Evolutionary conservation across 352 stramenopile genomes (phyloP), one percentile per base, ranked within the genome.

Genomic region (Phytophthora quininea): DNA sequence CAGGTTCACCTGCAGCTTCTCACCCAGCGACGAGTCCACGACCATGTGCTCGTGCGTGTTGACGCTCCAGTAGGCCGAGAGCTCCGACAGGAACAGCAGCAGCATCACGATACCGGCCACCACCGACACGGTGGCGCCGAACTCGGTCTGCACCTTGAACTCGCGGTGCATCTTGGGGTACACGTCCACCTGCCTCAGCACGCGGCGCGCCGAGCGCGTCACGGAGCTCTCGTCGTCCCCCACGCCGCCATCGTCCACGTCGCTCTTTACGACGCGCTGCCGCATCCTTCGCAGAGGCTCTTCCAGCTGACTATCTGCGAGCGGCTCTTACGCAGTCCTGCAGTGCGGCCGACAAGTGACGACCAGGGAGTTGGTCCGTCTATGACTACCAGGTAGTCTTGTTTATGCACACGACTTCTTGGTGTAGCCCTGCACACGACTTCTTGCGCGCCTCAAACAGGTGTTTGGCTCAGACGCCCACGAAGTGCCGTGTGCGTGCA

Each of bases 131-230:
- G 84, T 92, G 54, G 84, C 96, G 30, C 97, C 96, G 55, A 92
- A 84, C 68, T 98, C 88, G 37, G 97, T 99, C 69, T 97, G 89
- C 46, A 99, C 91, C 62, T 95, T 95, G 69, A 98, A 98, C 83
- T 99, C 96, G 40, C 87, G 79, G 60, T 99, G 93, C 53, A 99
- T 93, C 75, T 98, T 99, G 3, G 95, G 94, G 69, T 98, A 99
- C 31, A 99, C 90, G 68, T 97, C 89, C 54, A 96, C 84, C 46
- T 85, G 80, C 73, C 92, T 92, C 31, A 96, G 75, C 55, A 74
- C 85, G 51, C 84, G 83, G 1, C 82, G 79, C 33, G 82, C 84
- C 30, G 75, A 77, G 58, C 74, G 71, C 24, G 74, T 71, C 37
- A 90, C 54, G 19, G 70, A 56, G 59, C 64, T 76, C 48, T 88